Conservation (phyloP, 306 rosid species). For the Trichosanthes cucumerina region DNA sequence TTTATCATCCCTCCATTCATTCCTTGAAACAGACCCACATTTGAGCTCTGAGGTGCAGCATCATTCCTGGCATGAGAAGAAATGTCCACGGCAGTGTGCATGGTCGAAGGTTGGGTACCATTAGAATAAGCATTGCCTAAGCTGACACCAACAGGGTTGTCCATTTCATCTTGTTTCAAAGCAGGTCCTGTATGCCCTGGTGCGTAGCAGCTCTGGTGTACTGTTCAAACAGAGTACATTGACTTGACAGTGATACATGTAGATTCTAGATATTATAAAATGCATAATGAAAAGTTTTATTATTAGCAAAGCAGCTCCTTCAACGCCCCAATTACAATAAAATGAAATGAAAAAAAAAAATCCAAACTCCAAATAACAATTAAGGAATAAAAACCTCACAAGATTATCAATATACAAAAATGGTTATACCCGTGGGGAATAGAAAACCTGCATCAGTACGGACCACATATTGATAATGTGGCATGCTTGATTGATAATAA, state of each 20-base stretch:
- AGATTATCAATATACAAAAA: neutral
- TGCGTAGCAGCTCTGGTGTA: constrained; percentile 59
- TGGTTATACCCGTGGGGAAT: neutral
- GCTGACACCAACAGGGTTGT: constrained; percentile 48
- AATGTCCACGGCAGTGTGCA: constrained; percentile 52
- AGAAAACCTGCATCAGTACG: neutral
- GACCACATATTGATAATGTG: neutral
- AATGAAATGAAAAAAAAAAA: neutral
- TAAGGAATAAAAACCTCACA: neutral
- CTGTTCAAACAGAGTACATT: constrained; percentile 29
- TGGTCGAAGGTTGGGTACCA: constrained; percentile 50
- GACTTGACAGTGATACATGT: neutral
- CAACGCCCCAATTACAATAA: neutral
- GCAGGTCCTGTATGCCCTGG: constrained; percentile 37
- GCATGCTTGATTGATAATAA: neutral
- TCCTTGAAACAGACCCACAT: constrained; percentile 61
- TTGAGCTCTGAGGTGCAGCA: constrained; percentile 47
- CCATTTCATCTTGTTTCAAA: constrained; percentile 56
- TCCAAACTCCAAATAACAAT: neutral
- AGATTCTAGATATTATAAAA: neutral
- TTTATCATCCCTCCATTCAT: constrained; percentile 63
- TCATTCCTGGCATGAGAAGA: constrained; percentile 41
- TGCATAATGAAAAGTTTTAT: neutral
- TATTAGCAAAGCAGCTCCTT: neutral
- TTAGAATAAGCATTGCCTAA: constrained; percentile 47